Evolutionary conservation across 2,329 filamentous ascomycete species (phyloP), one percentile per base, ranked within the genome.

Genomic region (Ophiocordyceps camponoti-leonardi): DNA sequence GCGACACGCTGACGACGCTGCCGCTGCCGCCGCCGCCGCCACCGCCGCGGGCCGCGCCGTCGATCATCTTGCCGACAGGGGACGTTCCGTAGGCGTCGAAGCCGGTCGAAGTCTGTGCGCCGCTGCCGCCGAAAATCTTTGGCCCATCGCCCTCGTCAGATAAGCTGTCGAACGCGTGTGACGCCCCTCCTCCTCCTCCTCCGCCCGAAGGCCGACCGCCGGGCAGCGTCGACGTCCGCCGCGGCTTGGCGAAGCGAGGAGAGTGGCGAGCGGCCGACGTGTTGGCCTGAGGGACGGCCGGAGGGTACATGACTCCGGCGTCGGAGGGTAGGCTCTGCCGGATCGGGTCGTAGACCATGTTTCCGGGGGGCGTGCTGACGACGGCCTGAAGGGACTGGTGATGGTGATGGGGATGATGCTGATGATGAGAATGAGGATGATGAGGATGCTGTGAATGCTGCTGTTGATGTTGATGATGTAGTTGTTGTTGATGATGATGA

Each of bases 301-400:
- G 61, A 0, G 71, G 67, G 44, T 68, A 72, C 54, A 75, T 70
- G 23, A 62, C 58, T 2, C 61, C 57, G 3, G 63, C 51, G 35
- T 75, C 73, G 0, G 46, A 11, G 13, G 72, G 72, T 0, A 74
- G 58, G 47, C 68, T 74, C 49, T 73, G 71, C 3, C 75, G 67
- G 47, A 77, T 75, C 0, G 75, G 72, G 46, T 79, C 75, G 47
- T 77, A 78, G 2, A 73, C 67, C 71, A 76, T 75, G 51, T 73
- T 77, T 2, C 73, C 72, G 0, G 73, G 69, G 0, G 72, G 68
- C 2, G 71, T 73, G 20, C 66, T 63, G 8, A 66, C 66, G 20
- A 46, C 40, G 11, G 42, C 30, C 19, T 31, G 42, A 14, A 44
- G 26, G 19, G 46, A 20, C 13, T 35, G 45, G n/a, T 49, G 44